Conservation (phyloP, 345 rosid species). For the Brassica nigra region DNA sequence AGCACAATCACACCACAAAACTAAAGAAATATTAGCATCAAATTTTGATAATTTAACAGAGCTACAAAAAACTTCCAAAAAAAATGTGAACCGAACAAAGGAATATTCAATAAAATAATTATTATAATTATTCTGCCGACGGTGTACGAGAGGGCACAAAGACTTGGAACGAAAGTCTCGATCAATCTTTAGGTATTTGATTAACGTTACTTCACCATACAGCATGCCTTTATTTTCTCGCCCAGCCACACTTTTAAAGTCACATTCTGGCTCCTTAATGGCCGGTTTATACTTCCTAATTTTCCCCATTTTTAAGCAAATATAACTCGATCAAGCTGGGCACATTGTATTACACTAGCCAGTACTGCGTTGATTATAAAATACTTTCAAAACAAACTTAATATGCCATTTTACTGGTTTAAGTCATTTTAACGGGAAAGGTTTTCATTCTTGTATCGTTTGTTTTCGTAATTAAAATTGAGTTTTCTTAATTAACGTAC, state of each 20-base stretch:
- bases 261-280: slow-evolving; percentile 26
- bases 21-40: neutral
- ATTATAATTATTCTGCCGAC: slow-evolving; percentile 12
- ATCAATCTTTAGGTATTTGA: slow-evolving; percentile 18
- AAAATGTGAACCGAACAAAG: neutral
- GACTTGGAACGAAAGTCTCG: slow-evolving; percentile 26
- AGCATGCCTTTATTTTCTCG: slow-evolving; percentile 34
- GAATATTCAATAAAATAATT: neutral
- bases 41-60: neutral
- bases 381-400: neutral
- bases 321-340: slow-evolving; percentile 18
- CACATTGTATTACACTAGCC: slow-evolving; percentile 6
- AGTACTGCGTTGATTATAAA: neutral
- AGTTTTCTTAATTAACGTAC: neutral
- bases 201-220: slow-evolving; percentile 33
- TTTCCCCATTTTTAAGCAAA: neutral
- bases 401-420: neutral
- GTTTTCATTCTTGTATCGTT: neutral
- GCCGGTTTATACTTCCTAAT: neutral
- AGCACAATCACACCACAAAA: neutral
- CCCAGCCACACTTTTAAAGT: slow-evolving; percentile 1
- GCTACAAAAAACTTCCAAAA: neutral
- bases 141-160: slow-evolving; percentile 32
- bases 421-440: neutral
- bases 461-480: neutral